Conservation (phyloP, 2,329 filamentous ascomycete genomes). For the Tothia fuscella region DNA sequence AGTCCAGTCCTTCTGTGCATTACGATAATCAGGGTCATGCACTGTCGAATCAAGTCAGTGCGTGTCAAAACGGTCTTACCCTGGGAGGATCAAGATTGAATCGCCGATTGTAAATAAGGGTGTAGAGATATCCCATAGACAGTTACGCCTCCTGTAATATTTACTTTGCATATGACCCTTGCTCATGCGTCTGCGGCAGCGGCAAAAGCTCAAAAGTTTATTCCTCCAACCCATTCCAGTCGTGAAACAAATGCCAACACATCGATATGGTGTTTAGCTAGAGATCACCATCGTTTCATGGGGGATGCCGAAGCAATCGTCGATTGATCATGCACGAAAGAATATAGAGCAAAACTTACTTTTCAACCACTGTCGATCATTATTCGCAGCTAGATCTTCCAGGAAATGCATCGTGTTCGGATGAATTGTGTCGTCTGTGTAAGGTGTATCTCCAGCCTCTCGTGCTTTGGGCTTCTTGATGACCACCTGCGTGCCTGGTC, state of each 20-base stretch:
- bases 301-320: neutral
- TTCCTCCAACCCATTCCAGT: too few species aligned
- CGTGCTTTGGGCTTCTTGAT: constrained; percentile 53
- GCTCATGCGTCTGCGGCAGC: too few species aligned
- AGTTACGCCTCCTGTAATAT: too few species aligned
- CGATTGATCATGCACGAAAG: neutral
- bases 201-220: too few species aligned
- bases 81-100: too few species aligned
- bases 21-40: constrained; percentile 68
- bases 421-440: constrained; percentile 46
- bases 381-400: constrained; percentile 45
- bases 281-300: neutral
- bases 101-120: too few species aligned
- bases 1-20: constrained; percentile 69
- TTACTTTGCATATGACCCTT: too few species aligned
- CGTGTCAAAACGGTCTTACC: too few species aligned
- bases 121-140: too few species aligned
- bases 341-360: constrained; percentile 30
- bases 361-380: constrained; percentile 53
- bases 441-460: constrained; percentile 45
- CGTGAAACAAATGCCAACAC: too few species aligned
- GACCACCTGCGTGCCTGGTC: constrained; percentile 47
- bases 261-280: too few species aligned
- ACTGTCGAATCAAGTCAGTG: constrained; percentile 44
- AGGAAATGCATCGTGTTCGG: constrained; percentile 53